These are phyloP conservation scores for Penicillium lagena DNA, from an alignment of 495 filamentous ascomycete species.

Conservation along the genomic window DNA sequence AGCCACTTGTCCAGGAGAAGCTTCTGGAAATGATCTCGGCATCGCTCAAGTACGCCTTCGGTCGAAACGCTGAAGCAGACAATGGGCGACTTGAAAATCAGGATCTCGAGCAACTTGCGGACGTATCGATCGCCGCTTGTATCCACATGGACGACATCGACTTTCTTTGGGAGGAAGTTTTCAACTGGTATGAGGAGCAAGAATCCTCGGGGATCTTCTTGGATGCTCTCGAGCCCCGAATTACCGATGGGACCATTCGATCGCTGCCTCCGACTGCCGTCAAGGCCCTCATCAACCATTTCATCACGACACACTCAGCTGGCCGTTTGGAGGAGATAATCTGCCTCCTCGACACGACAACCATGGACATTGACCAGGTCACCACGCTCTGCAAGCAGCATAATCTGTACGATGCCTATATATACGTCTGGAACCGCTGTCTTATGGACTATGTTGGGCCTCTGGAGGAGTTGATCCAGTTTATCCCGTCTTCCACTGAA, in stretches of 20 bases:
- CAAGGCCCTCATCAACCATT: constrained; percentile 79
- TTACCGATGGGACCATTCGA: constrained; percentile 69
- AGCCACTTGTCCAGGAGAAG: constrained; percentile 80
- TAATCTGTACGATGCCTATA: constrained; percentile 87
- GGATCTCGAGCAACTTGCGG: constrained; percentile 71
- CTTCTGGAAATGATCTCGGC: constrained; percentile 91
- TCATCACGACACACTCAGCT: constrained; percentile 62
- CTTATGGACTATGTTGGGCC: constrained; percentile 86
- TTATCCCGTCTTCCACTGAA: constrained; percentile 43
- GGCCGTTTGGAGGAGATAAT: constrained; percentile 88
- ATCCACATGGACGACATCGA: constrained; percentile 66
- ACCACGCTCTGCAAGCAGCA: constrained; percentile 86
- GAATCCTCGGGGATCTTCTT: constrained; percentile 70
- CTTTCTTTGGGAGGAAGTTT: constrained; percentile 87
- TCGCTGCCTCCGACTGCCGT: constrained; percentile 75
- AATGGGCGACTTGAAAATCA: constrained; percentile 42
- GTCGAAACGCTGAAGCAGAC: constrained; percentile 44
- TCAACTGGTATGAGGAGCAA: constrained; percentile 78
- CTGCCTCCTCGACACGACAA: constrained; percentile 82
- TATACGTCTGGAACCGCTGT: constrained; percentile 95
- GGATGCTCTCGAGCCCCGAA: constrained; percentile 77
- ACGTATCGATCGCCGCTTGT: constrained; percentile 77
- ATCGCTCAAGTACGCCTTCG: constrained; percentile 85
- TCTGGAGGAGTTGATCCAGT: constrained; percentile 71
- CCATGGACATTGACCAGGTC: constrained; percentile 90